Conservation (phyloP, 2,329 filamentous ascomycete species). For the Colletotrichum sp. region DNA sequence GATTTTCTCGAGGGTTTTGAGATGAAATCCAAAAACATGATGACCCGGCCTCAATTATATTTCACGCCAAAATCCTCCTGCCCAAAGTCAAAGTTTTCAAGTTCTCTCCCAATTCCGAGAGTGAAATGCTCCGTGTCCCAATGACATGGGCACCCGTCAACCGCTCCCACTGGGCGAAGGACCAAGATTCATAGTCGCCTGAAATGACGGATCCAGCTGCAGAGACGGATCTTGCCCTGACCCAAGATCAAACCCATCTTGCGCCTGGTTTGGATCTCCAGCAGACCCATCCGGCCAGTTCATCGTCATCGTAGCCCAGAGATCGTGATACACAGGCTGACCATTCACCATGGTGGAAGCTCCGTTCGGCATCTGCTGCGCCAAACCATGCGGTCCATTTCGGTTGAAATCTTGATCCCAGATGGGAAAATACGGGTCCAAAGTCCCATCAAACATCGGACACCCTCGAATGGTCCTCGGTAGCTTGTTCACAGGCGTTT, state of each 20-base stretch:
- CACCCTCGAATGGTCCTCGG: slow-evolving; percentile 36
- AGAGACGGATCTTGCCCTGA: not conserved
- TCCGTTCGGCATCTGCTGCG: not conserved
- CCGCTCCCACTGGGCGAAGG: not conserved
- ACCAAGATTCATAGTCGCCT: not conserved
- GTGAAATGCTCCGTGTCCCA: not conserved
- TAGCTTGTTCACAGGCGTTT: slow-evolving; percentile 24
- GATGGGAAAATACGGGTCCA: slow-evolving; percentile 48
- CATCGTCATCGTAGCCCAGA: slow-evolving; percentile 56
- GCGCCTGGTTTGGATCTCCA: not conserved
- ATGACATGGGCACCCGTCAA: not conserved
- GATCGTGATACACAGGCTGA: slow-evolving; percentile 41
- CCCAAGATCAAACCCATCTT: not conserved
- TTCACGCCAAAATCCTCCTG: not conserved
- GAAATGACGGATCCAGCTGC: not conserved
- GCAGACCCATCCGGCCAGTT: slow-evolving; percentile 38
- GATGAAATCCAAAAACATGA: not conserved
- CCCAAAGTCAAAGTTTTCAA: not conserved
- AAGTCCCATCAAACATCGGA: slow-evolving; percentile 56
- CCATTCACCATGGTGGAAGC: slow-evolving; percentile 12
- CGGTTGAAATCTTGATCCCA: slow-evolving; percentile 45
- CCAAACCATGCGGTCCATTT: not conserved
- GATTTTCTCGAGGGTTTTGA: not conserved
- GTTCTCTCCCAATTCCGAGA: not conserved
- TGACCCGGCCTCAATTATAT: not conserved